Base-by-base conservation (phyloP, 768 basidiomycete species). In the Auricularia sp. region DNA sequence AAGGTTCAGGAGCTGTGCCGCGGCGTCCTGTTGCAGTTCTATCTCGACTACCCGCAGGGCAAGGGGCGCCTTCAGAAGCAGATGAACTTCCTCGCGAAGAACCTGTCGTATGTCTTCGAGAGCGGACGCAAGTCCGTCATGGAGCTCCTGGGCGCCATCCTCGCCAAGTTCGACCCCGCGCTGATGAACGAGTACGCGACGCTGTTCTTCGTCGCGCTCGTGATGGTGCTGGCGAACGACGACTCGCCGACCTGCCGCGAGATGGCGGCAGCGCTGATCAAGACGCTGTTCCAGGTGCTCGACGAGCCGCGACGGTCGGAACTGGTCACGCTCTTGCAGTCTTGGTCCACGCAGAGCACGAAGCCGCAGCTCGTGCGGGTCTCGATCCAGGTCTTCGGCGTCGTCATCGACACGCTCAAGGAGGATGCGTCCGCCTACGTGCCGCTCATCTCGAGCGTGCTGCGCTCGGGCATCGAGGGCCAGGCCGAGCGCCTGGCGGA, bases 41-140 rank as follows among this genome's bases (percentile, higher is more conserved):
- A 98, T 61, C 84, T 98, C 10, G 96, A 99, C 70, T 99, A 98
- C 71, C 96, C 96, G 2, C 96, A 98, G 74, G 95, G 96, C 7
- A 89, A 92, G 69, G 92, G 92, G 1, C 86, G 96, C 13, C 80
- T 99, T 7, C 88, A 85, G 45, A 88, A 86, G 44, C 90, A 91
- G 68, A 91, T 99, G 85, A 82, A 87, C 0, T 97, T 97, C 78
- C 80, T 99, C 37, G 92, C 92, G 24, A 91, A 89, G 72, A 98
- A 98, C 72, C 77, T 98, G 44, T 87, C 91, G 2, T 99, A 98
- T 72, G 83, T 87, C 47, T 85, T 92, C 73, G 94, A 97, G 71
- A 91, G 87, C 67, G 97, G 97, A 2, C 84, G 95, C 44, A 81
- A 85, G 63, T 98, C 95, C n/a, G 92, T 97, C 63, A 85, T 99